These are phyloP conservation scores for Hydrangea macrophylla DNA, from an alignment of 148 eudicot species.

Conservation along the genomic window DNA sequence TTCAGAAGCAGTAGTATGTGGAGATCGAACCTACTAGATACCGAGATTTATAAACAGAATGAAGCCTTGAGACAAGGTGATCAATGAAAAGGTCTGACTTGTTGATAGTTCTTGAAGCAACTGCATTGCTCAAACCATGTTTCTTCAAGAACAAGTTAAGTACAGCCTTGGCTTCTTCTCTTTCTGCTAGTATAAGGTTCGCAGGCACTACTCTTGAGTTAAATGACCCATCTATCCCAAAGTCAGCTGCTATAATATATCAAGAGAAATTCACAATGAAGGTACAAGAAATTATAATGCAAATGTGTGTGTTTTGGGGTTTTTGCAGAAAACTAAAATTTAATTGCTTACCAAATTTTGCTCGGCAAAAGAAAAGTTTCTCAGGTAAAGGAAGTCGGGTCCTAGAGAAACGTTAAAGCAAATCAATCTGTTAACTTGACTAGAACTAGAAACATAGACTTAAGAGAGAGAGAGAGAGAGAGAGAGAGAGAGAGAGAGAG, in stretches of 20 bases:
- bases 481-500: too few relatives aligned
- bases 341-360: slow-evolving; percentile 35
- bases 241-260: too few relatives aligned
- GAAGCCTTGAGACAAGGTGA: slow-evolving; percentile 77
- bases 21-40: slow-evolving; percentile 77
- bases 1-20: too few relatives aligned
- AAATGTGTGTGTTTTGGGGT: too few relatives aligned
- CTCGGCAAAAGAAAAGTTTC: slow-evolving; percentile 28
- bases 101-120: slow-evolving; percentile 65
- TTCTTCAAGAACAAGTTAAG: slow-evolving; percentile 67
- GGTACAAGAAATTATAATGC: too few relatives aligned
- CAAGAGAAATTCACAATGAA: too few relatives aligned
- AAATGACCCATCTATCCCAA: slow-evolving; percentile 40
- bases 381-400: slow-evolving; percentile 25
- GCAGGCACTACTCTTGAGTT: slow-evolving; percentile 49
- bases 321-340: neutral
- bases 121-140: slow-evolving; percentile 64
- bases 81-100: slow-evolving; percentile 74
- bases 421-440: too few relatives aligned
- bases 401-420: slow-evolving; percentile 22
- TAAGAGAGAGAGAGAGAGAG: too few relatives aligned
- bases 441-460: too few relatives aligned
- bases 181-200: slow-evolving; percentile 65
- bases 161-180: slow-evolving; percentile 91
- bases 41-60: slow-evolving; percentile 65